Evolutionary conservation across 805 yeast species (phyloP).

Genomic region (Schizosaccharomyces osmophilus): DNA sequence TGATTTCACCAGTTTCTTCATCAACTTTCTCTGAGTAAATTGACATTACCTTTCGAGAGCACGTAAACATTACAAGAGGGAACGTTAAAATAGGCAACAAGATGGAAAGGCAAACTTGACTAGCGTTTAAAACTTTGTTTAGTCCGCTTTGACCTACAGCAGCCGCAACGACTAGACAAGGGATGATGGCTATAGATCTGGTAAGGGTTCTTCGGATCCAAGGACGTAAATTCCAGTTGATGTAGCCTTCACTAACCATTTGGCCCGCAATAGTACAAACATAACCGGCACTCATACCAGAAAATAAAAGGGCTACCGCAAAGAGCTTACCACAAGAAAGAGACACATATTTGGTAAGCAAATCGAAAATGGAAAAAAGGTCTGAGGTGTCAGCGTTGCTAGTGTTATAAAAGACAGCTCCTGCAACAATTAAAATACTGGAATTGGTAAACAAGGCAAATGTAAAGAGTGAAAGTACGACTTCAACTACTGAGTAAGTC

Average conservation of each 20-base stretch:
- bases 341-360: constrained; percentile 37
- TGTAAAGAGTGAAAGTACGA: constrained; percentile 43
- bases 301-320: constrained; percentile 57
- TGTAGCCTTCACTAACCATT: constrained; percentile 74
- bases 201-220: constrained; percentile 62
- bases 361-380: constrained; percentile 46
- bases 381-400: constrained; percentile 53
- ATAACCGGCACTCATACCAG: constrained; percentile 80
- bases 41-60: constrained; percentile 40
- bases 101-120: constrained; percentile 65
- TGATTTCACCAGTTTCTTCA: background rate
- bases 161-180: constrained; percentile 50
- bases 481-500: constrained; percentile 47
- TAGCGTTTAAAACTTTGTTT: constrained; percentile 47
- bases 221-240: constrained; percentile 58
- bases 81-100: constrained; percentile 65
- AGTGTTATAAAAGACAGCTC: constrained; percentile 46
- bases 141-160: constrained; percentile 54
- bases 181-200: constrained; percentile 52
- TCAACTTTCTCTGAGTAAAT: constrained; percentile 2
- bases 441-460: constrained; percentile 72
- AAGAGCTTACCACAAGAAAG: constrained; percentile 62
- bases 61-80: constrained; percentile 64
- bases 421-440: constrained; percentile 61
- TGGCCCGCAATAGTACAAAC: constrained; percentile 82